Base-by-base conservation (phyloP, 2,329 filamentous ascomycete genomes). In the Macrophomina pseudophaseolina region DNA sequence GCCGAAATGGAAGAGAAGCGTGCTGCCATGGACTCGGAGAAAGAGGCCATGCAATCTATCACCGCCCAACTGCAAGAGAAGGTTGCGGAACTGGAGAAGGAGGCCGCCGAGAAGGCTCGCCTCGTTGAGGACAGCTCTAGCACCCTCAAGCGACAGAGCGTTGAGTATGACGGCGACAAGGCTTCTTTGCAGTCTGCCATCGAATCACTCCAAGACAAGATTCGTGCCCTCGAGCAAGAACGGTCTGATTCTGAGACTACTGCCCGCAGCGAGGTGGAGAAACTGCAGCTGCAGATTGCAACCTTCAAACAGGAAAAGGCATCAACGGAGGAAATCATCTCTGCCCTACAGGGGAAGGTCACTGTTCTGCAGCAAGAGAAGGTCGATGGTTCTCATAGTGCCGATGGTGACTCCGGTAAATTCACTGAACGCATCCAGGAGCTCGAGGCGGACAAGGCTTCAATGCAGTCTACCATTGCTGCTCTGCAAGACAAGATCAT, bases 401-500 rank as follows among this genome's bases (percentile, higher is more conserved):
- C 12, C 2, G 23, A 59, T 4, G 64, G 56, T 12, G 54, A 52
- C 4, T n/a, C 23, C 6, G 35, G 23, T 7, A 23, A 30, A 11
- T 48, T 66, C 28, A 58, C 53, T 23, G 56, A 49, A 32, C 64
- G 64, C 44, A 56, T 66, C 46, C 44, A 59, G 46, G 64, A 66
- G 32, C 48, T 59, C 4, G 64, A 60, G 33, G 33, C 40, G n/a
- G 65, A 62, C 38, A 63, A 66, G 58, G 23, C 48, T 6, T 53
- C 65, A 16, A 62, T 66, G 56, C 46, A 63, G 18, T 59, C 65
- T 6, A 66, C 56, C 38, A 63, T 66, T 32, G 16, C 53, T 9
- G 53, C 53, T 32, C 64, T 66, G 4, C 64, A 66, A 35, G 64
- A 66, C 23, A 66, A 60, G 64, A 46, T 60, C 14, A 56, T 60